Evolutionary conservation across 2,329 filamentous ascomycete species (phyloP).

Genomic region (Coniochaeta sp.): DNA sequence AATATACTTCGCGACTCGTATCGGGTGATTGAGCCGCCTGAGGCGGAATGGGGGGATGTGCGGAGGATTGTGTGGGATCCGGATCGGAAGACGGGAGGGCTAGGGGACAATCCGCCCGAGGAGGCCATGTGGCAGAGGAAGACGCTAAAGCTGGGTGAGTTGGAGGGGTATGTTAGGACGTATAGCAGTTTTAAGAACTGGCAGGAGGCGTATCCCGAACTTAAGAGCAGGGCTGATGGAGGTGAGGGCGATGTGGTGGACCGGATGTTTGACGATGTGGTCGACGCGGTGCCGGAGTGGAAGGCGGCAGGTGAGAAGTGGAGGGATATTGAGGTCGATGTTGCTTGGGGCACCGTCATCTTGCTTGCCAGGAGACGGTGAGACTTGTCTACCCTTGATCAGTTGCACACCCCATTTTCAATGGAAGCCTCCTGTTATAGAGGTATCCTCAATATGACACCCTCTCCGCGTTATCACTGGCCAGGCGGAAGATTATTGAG

Average conservation of each 20-base stretch:
- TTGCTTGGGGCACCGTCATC: conserved; percentile 55
- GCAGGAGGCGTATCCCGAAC: conserved; percentile 45
- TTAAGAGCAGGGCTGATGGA: conserved; percentile 40
- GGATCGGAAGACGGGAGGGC: conserved; percentile 27
- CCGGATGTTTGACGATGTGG: conserved; percentile 51
- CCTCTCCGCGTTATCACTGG: too few species aligned
- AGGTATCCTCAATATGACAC: too few species aligned
- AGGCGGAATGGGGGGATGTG: conserved; percentile 42
- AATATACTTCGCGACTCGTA: conserved; percentile 44
- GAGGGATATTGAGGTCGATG: conserved; percentile 45
- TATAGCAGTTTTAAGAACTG: conserved; percentile 54
- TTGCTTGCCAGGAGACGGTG: conserved; percentile 43
- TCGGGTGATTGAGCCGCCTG: conserved; percentile 42
- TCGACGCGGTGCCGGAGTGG: conserved; percentile 45
- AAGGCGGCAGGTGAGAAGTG: conserved; percentile 38
- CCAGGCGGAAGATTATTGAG: too few species aligned
- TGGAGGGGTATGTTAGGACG: conserved; percentile 54
- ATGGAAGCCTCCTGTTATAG: too few species aligned
- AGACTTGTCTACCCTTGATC: conserved; percentile 3
- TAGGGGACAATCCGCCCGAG: conserved; percentile 14
- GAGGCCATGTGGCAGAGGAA: conserved; percentile 41
- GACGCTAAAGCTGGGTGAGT: conserved; percentile 45
- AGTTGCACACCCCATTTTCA: too few species aligned
- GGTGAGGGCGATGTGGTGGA: conserved; percentile 56
- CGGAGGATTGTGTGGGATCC: conserved; percentile 51